Conservation (phyloP, 306 rosid species). For the Rosa chinensis region DNA sequence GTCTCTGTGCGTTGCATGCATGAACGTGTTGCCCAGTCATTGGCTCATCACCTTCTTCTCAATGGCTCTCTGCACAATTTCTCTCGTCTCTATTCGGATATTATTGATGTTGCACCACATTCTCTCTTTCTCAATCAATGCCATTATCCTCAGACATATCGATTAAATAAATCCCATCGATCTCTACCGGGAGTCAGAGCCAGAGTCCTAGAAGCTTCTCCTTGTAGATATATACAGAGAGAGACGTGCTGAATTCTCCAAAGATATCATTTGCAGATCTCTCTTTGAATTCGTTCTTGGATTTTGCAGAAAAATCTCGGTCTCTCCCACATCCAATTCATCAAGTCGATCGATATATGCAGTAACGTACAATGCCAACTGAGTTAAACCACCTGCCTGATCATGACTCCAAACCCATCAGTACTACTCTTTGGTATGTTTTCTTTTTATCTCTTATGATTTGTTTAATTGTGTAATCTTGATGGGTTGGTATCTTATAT, state of each 20-base stretch:
- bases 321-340: background rate
- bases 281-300: slow-evolving; percentile 3
- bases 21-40: slow-evolving; percentile 8
- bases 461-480: background rate
- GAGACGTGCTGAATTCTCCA: background rate
- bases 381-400: background rate
- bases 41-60: slow-evolving; percentile 3
- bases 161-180: background rate
- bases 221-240: background rate
- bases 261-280: background rate
- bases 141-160: background rate
- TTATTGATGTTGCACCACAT: background rate
- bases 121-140: background rate
- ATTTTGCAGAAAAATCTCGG: background rate
- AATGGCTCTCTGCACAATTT: background rate
- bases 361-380: background rate
- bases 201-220: background rate
- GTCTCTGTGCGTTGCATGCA: slow-evolving; percentile 20
- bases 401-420: slow-evolving; percentile 11
- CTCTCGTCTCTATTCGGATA: background rate
- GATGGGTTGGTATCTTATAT: background rate
- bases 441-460: background rate
- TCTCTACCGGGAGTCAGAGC: background rate
- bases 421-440: slow-evolving; percentile 14
- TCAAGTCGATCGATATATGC: slow-evolving; percentile 3